Evolutionary conservation across 495 filamentous ascomycete species (phyloP).

Genomic region (Aspergillus sparsus): DNA sequence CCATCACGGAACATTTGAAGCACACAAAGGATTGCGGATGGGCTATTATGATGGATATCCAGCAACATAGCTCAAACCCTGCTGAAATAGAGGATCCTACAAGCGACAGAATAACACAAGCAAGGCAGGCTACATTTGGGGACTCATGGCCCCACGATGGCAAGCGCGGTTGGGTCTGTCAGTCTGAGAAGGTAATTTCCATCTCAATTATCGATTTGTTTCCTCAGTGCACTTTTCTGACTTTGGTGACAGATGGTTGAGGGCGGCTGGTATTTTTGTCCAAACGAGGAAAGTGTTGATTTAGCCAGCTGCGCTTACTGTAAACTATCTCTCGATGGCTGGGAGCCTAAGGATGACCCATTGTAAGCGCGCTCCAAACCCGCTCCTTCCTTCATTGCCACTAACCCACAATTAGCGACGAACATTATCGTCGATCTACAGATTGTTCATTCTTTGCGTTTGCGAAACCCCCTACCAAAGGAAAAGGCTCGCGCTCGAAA

Average conservation of each 20-base stretch:
- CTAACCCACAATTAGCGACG: conserved; percentile 59
- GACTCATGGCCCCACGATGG: conserved; percentile 81
- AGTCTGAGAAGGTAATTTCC: conserved; percentile 71
- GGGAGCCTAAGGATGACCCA: conserved; percentile 89
- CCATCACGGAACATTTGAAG: conserved; percentile 79
- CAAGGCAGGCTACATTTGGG: conserved; percentile 77
- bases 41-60: conserved; percentile 77
- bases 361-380: conserved; percentile 54
- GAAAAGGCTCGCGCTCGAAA: conserved; percentile 48
- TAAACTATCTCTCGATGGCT: conserved; percentile 78
- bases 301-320: conserved; percentile 89
- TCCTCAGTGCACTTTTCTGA: conserved; percentile 2
- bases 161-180: conserved; percentile 85
- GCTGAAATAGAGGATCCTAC: conserved; percentile 70
- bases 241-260: conserved; percentile 68
- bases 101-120: conserved; percentile 65
- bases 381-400: conserved; percentile 25
- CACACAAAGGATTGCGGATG: conserved; percentile 81
- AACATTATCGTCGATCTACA: conserved; percentile 77
- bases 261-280: conserved; percentile 91
- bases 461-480: conserved; percentile 40
- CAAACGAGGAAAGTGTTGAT: conserved; percentile 75
- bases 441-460: conserved; percentile 80
- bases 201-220: not conserved
- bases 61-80: conserved; percentile 62